Evolutionary conservation across 2,329 filamentous ascomycete genomes (phyloP).

Genomic region (Epichloe sp.): DNA sequence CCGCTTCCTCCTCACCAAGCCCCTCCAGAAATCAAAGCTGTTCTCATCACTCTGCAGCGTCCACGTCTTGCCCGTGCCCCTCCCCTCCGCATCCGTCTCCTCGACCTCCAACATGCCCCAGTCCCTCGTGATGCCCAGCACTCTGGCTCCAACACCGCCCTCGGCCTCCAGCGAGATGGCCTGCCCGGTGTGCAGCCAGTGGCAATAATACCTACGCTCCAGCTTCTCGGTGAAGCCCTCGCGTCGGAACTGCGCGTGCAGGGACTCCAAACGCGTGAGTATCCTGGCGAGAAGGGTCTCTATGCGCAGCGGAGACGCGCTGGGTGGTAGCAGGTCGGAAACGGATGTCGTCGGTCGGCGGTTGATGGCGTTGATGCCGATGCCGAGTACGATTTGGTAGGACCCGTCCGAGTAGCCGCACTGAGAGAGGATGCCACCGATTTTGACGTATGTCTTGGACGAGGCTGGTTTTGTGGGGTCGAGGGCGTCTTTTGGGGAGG

Average conservation of each 20-base stretch:
- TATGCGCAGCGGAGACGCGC: constrained; percentile 45
- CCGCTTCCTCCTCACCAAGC: constrained; percentile 68
- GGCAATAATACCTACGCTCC: constrained; percentile 62
- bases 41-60: constrained; percentile 92
- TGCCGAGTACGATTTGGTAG: constrained; percentile 77
- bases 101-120: constrained; percentile 80
- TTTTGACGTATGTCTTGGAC: constrained; percentile 58
- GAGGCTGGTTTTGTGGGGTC: constrained; percentile 43
- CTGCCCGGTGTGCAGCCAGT: constrained; percentile 77
- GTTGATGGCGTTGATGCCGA: constrained; percentile 80
- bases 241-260: constrained; percentile 63
- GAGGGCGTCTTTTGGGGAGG: constrained; percentile 41
- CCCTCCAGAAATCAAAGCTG: constrained; percentile 95
- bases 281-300: constrained; percentile 77
- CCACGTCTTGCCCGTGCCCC: constrained; percentile 64
- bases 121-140: constrained; percentile 81
- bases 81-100: constrained; percentile 62
- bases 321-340: constrained; percentile 50
- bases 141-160: constrained; percentile 58
- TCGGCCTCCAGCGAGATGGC: constrained; percentile 65
- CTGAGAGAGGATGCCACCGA: constrained; percentile 86
- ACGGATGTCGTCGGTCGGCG: constrained; percentile 76
- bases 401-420: constrained; percentile 63
- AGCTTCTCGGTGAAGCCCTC: constrained; percentile 62
- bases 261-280: constrained; percentile 60